phyloP scores from a whole-genome alignment of 441 rosid species.

The Rhodomyrtus psidioides region DNA sequence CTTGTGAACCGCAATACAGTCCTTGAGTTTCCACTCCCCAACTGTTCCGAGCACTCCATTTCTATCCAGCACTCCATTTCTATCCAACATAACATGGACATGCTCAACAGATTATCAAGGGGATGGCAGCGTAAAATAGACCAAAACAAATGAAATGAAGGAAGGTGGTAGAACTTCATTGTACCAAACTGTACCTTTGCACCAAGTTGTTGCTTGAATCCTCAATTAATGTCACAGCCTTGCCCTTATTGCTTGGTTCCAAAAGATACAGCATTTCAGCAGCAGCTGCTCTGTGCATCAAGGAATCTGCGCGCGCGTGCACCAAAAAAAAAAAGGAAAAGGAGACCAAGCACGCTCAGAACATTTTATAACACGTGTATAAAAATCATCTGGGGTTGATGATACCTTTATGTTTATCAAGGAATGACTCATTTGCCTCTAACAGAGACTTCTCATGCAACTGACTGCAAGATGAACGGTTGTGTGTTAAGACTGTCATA shows the following conservation, averaged over 20 bases:
- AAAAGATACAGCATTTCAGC: constrained; percentile 81
- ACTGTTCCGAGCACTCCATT: constrained; percentile 58
- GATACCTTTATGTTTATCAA: constrained; percentile 71
- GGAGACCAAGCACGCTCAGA: background rate
- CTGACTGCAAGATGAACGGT: constrained; percentile 44
- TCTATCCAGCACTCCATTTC: constrained; percentile 55
- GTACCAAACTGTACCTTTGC: constrained; percentile 33
- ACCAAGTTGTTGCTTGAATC: constrained; percentile 54
- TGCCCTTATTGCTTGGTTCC: constrained; percentile 65
- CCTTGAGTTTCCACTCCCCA: constrained; percentile 80
- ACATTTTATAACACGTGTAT: background rate
- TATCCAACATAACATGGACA: constrained; percentile 5
- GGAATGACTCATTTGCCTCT: constrained; percentile 76
- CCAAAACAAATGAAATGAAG: background rate
- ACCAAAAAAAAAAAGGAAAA: background rate
- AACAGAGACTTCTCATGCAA: constrained; percentile 66
- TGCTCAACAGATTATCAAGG: background rate
- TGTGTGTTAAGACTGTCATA: constrained; percentile 1
- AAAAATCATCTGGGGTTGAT: background rate
- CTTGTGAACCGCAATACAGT: constrained; percentile 75
- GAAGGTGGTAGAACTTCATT: background rate
- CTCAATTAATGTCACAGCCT: constrained; percentile 81
- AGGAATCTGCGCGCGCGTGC: constrained; percentile 45
- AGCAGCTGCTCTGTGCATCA: constrained; percentile 95
- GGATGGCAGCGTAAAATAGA: background rate